Percentiles rank a stretch among this genome's conserved stretches.
Conservation (phyloP, 306 rosid species). For the Sophora flavescens region DNA sequence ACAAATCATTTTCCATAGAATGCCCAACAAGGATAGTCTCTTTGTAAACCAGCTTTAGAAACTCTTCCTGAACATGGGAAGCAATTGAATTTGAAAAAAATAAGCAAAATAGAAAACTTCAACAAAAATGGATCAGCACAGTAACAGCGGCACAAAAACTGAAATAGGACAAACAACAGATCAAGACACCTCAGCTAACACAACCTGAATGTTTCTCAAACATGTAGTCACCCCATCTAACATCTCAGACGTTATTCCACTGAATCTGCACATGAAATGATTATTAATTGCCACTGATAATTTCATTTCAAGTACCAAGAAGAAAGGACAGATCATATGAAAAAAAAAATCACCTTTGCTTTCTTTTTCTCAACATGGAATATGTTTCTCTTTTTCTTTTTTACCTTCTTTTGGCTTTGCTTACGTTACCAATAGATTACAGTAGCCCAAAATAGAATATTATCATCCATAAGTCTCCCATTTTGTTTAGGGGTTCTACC, state of each 20-base stretch:
- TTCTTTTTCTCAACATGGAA: neutral
- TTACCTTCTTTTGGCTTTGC: neutral
- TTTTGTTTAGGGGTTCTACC: neutral
- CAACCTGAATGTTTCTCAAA: constrained; percentile 91
- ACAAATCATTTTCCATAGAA: constrained; percentile 91
- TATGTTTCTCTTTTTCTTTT: neutral
- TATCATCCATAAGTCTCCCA: constrained; percentile 28
- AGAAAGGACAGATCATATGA: neutral
- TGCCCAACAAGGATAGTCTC: constrained; percentile 94
- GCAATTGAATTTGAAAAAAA: constrained; percentile 54
- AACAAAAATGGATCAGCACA: constrained; percentile 44
- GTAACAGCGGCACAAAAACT: constrained; percentile 30
- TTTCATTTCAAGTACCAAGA: constrained; percentile 2
- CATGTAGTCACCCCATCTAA: constrained; percentile 83
- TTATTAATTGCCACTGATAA: constrained; percentile 8
- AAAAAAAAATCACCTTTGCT: neutral
- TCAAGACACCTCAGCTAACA: constrained; percentile 38
- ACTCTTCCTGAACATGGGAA: constrained; percentile 69
- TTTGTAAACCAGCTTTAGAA: constrained; percentile 78
- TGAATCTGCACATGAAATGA: constrained; percentile 66
- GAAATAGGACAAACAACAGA: constrained; percentile 38
- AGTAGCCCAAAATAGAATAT: constrained; percentile 5
- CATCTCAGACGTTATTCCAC: constrained; percentile 96
- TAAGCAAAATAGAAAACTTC: constrained; percentile 42
- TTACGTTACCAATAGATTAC: constrained; percentile 6